Evolutionary conservation across 441 rosid species (phyloP).

Genomic region (Eutrema salsugineum): DNA sequence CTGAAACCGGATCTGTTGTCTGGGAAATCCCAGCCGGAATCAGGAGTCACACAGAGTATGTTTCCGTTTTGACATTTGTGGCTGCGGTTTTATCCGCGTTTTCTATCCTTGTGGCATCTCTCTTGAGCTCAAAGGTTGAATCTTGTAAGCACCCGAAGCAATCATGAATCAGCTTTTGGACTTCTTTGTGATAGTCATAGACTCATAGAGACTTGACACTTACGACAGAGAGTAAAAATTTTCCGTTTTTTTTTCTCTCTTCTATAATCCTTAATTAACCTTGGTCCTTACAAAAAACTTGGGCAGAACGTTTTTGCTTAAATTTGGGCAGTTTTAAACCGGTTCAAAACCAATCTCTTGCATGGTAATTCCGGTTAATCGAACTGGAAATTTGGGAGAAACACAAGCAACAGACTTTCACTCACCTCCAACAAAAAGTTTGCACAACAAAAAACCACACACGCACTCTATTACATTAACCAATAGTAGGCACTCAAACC

Average conservation of each 20-base stretch:
- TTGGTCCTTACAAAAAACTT: too few relatives aligned
- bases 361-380: neutral
- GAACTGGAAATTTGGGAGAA: neutral
- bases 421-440: conserved; percentile 24
- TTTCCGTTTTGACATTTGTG: conserved; percentile 32
- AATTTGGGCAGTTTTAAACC: neutral
- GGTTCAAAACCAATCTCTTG: neutral
- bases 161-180: conserved; percentile 10
- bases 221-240: neutral
- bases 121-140: conserved; percentile 27
- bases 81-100: conserved; percentile 36
- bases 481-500: conserved; percentile 8
- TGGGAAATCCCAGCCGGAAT: conserved; percentile 78
- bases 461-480: conserved; percentile 1
- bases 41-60: conserved; percentile 38
- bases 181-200: neutral
- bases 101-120: conserved; percentile 30
- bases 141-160: conserved; percentile 13
- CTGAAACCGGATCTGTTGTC: conserved; percentile 22
- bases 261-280: too few relatives aligned
- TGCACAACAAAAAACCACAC: conserved; percentile 20
- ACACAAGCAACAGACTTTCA: conserved; percentile 1
- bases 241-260: too few relatives aligned
- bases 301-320: neutral
- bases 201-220: neutral